phyloP scores from a whole-genome alignment of 2,329 filamentous ascomycete genomes.

The Lachnellula arida region DNA sequence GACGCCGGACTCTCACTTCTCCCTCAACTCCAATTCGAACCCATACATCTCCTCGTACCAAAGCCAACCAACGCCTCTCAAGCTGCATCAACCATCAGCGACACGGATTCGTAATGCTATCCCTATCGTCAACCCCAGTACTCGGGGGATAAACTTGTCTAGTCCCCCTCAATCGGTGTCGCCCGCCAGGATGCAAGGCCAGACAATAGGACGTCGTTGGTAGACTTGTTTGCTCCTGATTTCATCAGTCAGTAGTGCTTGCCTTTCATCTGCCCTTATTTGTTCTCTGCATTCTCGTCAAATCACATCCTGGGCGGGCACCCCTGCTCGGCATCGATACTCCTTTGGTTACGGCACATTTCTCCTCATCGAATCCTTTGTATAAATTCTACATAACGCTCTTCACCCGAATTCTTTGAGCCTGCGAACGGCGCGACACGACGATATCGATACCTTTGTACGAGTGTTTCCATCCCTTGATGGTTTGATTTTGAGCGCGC shows the following conservation, averaged over 20 bases:
- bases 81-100: conserved; percentile 86
- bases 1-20: conserved; percentile 70
- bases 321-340: conserved; percentile 29
- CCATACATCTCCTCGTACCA: conserved; percentile 65
- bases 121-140: conserved; percentile 93
- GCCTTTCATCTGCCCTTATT: conserved; percentile 25
- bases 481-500: conserved; percentile 32
- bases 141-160: conserved; percentile 72
- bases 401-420: conserved; percentile 30
- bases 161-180: conserved; percentile 76
- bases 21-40: conserved; percentile 63
- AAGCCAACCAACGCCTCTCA: conserved; percentile 61
- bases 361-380: conserved; percentile 33
- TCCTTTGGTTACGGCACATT: conserved; percentile 25
- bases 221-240: conserved; percentile 25
- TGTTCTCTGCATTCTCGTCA: conserved; percentile 30
- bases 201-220: conserved; percentile 28
- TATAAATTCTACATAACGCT: conserved; percentile 28
- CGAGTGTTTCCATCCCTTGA: conserved; percentile 23
- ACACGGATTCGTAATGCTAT: conserved; percentile 92
- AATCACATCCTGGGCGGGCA: conserved; percentile 27
- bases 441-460: conserved; percentile 31
- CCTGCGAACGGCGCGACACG: conserved; percentile 26
- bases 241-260: conserved; percentile 17
- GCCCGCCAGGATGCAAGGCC: conserved; percentile 52